A percentile compares a stretch with the other conserved stretches of the same genome.
These are phyloP conservation scores for Lomentospora prolificans DNA, from an alignment of 2,329 filamentous ascomycete species.

Conservation along the genomic window DNA sequence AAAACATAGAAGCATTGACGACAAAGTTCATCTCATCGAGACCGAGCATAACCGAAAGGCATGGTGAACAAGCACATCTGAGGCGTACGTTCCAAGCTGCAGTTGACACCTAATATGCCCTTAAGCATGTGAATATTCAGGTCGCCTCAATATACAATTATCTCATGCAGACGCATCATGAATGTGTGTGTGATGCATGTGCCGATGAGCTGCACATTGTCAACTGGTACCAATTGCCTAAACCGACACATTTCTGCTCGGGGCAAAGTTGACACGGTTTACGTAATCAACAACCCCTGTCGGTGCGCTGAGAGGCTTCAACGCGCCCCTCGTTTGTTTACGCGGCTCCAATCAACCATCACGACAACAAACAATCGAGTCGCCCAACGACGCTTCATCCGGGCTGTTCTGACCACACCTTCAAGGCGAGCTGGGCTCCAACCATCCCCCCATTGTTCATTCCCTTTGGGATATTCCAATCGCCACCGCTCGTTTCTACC, in stretches of 20 bases:
- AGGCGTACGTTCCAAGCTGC: no score
- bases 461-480: not conserved
- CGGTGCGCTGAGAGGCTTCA: not conserved
- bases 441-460: not conserved
- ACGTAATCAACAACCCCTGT: not conserved
- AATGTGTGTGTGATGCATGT: not conserved
- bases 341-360: not conserved
- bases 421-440: slow-evolving; percentile 3
- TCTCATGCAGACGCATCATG: no score
- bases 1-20: no score
- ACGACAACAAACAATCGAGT: not conserved
- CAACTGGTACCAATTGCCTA: not conserved
- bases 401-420: not conserved
- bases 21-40: no score
- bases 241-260: no score
- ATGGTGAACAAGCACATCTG: no score
- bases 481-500: not conserved
- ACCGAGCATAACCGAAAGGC: no score
- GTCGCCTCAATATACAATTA: no score
- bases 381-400: not conserved
- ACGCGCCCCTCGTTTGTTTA: slow-evolving; percentile 8
- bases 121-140: no score
- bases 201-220: not conserved
- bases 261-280: no score
- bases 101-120: no score